Conservation (phyloP, 78 protist genomes). For the Dictyostelium capitatum region DNA sequence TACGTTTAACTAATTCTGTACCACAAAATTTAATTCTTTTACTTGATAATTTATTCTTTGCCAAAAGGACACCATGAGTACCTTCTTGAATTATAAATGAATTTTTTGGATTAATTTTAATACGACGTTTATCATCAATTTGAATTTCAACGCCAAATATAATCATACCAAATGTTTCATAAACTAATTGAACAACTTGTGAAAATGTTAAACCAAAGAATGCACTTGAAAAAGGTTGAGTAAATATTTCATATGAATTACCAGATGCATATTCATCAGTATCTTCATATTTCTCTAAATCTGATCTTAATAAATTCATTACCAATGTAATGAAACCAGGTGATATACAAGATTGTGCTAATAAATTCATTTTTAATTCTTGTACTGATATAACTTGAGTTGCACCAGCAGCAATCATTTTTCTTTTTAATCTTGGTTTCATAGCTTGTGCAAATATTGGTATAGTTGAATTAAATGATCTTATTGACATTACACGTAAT, state of each 20-base stretch:
- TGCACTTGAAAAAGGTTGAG: conserved; percentile 24
- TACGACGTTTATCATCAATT: neutral
- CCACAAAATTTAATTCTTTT: conserved; percentile 39
- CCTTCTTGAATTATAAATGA: conserved; percentile 31
- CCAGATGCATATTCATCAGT: conserved; percentile 71
- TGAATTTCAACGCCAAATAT: conserved; percentile 55
- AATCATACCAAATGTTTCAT: conserved; percentile 69
- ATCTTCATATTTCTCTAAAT: conserved; percentile 40
- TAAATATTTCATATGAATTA: conserved; percentile 69
- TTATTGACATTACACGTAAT: conserved; percentile 35
- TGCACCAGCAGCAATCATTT: conserved; percentile 72
- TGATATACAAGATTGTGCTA: conserved; percentile 71
- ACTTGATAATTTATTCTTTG: conserved; percentile 39
- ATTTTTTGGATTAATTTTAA: conserved; percentile 30
- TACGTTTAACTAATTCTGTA: neutral
- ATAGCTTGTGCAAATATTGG: conserved; percentile 73
- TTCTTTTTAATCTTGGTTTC: conserved; percentile 15
- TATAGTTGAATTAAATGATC: conserved; percentile 15
- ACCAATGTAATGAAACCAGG: conserved; percentile 72
- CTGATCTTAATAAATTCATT: conserved; percentile 67
- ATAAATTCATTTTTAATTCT: conserved; percentile 71
- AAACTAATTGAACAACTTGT: conserved; percentile 37
- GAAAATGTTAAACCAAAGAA: conserved; percentile 40
- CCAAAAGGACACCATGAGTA: conserved; percentile 42
- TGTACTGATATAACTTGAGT: conserved; percentile 56